Evolutionary conservation across 176 grass and related monocot genomes (phyloP).

Genomic region (Avena sativa): DNA sequence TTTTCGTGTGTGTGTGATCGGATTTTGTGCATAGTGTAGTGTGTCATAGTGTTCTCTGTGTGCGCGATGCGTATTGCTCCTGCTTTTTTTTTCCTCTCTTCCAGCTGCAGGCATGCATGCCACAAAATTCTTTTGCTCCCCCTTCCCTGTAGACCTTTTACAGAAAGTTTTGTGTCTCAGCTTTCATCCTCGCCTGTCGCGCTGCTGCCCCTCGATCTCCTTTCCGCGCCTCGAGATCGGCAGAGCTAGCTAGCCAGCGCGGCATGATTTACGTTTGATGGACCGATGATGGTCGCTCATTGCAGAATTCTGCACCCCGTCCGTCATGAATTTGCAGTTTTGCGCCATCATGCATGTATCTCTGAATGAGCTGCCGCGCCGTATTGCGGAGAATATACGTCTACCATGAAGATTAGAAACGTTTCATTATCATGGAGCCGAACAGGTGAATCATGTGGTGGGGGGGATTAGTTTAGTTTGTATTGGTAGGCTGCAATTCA

Average conservation of each 20-base stretch:
- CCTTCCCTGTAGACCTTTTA: slow-evolving; percentile 61
- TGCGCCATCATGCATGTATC: background rate
- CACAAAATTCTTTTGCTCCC: slow-evolving; percentile 72
- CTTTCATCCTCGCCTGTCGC: slow-evolving; percentile 78
- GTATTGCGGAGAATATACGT: background rate
- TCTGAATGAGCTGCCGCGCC: slow-evolving; percentile 2
- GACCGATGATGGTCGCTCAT: slow-evolving; percentile 54
- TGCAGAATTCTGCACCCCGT: slow-evolving; percentile 37
- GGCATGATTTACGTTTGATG: slow-evolving; percentile 65
- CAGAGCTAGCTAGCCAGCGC: slow-evolving; percentile 1
- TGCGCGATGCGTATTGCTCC: slow-evolving; percentile 43
- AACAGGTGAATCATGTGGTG: slow-evolving; percentile 22
- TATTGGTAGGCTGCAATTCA: slow-evolving; percentile 36
- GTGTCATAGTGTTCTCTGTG: slow-evolving; percentile 23
- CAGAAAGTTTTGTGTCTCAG: slow-evolving; percentile 75
- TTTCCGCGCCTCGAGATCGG: slow-evolving; percentile 64
- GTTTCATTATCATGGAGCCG: background rate
- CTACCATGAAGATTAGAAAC: background rate
- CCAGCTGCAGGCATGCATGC: slow-evolving; percentile 59
- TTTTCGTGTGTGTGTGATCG: slow-evolving; percentile 43
- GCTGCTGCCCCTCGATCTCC: slow-evolving; percentile 51
- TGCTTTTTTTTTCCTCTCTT: slow-evolving; percentile 36
- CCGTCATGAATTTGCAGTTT: background rate
- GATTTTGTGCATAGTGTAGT: slow-evolving; percentile 49
- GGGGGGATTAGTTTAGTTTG: slow-evolving; percentile 28